A percentile compares a stretch with the other conserved stretches of the same genome.
Evolutionary conservation across 805 yeast genomes (phyloP).

Genomic region (Candida suzukii): DNA sequence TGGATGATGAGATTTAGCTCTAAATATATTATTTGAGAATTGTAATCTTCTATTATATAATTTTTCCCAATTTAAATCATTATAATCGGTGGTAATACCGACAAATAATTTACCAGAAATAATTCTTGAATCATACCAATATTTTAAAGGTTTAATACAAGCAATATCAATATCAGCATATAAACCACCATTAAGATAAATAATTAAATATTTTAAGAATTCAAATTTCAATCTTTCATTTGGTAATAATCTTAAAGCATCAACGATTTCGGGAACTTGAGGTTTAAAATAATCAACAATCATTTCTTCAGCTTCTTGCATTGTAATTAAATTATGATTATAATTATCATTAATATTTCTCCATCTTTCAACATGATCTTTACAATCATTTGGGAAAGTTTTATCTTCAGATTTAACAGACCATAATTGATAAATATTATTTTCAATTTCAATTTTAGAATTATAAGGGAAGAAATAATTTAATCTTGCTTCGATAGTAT

Average conservation of each 20-base stretch:
- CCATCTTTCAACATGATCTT: constrained; percentile 26
- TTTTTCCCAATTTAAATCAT: constrained; percentile 16
- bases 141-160: constrained; percentile 38
- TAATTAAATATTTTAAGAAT: constrained; percentile 45
- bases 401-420: constrained; percentile 10
- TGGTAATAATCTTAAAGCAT: constrained; percentile 39
- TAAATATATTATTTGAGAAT: constrained; percentile 14
- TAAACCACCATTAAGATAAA: constrained; percentile 51
- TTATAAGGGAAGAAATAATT: constrained; percentile 23
- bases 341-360: constrained; percentile 21
- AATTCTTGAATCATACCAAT: constrained; percentile 16
- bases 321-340: constrained; percentile 16
- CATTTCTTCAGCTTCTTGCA: constrained; percentile 10
- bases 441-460: constrained; percentile 18
- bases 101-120: constrained; percentile 10
- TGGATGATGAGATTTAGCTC: constrained; percentile 19
- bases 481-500: constrained; percentile 22
- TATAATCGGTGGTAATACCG: constrained; percentile 16
- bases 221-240: constrained; percentile 43
- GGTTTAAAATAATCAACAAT: constrained; percentile 11
- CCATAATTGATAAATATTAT: constrained; percentile 26
- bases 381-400: constrained; percentile 23
- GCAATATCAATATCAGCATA: constrained; percentile 57
- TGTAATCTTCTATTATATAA: constrained; percentile 17
- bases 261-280: constrained; percentile 38